phyloP scores from a whole-genome alignment of 139 green algal species.

The Raphidocelis subcapitata region DNA sequence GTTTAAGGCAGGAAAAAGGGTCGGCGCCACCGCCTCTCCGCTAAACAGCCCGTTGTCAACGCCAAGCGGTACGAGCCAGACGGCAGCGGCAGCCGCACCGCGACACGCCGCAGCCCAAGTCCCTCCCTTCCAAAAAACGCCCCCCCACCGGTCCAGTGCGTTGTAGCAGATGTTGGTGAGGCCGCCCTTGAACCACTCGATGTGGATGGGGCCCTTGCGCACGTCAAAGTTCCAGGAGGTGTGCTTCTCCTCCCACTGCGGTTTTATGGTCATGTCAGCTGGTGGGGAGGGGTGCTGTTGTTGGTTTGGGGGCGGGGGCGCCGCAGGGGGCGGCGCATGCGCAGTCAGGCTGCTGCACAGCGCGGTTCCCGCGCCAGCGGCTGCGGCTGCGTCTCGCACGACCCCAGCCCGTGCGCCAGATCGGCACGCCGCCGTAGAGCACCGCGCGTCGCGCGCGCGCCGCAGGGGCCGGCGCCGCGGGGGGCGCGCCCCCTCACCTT shows the following conservation, averaged over 20 bases:
- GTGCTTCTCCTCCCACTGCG: constrained; percentile 67
- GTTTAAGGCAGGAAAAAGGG: no score
- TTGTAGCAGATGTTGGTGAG: constrained; percentile 90
- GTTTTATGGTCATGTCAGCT: neutral
- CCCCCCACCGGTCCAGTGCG: constrained; percentile 73
- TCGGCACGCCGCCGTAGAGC: neutral
- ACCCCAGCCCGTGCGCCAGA: neutral
- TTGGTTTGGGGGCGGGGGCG: neutral
- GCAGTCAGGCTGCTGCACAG: no score
- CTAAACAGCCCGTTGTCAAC: no score
- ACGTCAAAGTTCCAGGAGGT: constrained; percentile 81
- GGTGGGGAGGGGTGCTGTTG: neutral
- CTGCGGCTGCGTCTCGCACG: neutral
- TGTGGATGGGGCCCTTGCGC: constrained; percentile 64
- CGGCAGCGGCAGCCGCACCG: no score
- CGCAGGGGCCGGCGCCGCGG: no score
- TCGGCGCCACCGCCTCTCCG: no score
- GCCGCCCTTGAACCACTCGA: constrained; percentile 79
- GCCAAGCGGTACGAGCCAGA: no score
- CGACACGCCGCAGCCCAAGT: no score
- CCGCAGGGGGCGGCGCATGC: neutral
- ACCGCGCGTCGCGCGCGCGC: no score
- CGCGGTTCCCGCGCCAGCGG: neutral
- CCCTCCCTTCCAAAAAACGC: no score
- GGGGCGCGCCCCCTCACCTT: no score